Evolutionary conservation across 2,329 filamentous ascomycete genomes (phyloP), one percentile per base, ranked within the genome.

Genomic region (Penicillium sp.): DNA sequence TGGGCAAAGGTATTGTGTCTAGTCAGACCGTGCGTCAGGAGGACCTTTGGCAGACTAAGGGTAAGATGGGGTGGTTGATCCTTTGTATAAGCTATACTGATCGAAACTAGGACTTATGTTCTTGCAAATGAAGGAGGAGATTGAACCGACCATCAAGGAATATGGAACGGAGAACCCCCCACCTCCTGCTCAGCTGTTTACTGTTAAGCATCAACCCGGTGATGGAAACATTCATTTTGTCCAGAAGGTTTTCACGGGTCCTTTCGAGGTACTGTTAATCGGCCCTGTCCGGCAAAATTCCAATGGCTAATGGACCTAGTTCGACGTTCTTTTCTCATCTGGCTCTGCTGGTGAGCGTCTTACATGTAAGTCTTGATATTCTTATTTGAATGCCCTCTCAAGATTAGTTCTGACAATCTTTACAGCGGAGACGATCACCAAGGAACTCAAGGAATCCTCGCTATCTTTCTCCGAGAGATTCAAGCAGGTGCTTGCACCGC

Each of bases 281-380:
- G 8, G 27, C 35, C 9, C 29, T 4, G 11, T 24, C 7, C 19
- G 9, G 11, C 7, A 31, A 10, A 43, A 27, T 21, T 19, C 0
- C 33, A 6, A 7, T 57, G 9, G 19, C 67, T 67, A 27, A 70
- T 57, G 22, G 21, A 46, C 14, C 29, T 55, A 93, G 79, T 98
- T 98, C 66, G 95, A 98, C 71, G 82, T 98, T 52, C 81, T 98
- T 49, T 97, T 92, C 78, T 91, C 90, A 4, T 96, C 93, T 58
- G 86, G 79, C 14, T 93, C 90, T 19, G 84, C 87, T 3, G 74
- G 79, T 1, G 67, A 77, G 27, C 74, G 78, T 8, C 70, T 86
- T 57, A 84, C 81, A 14, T 81, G 81, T 81, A 73, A 72, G 78
- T 31, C 9, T 43, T 21, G n/a, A 22, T 22, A 21, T 42, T 21